Evolutionary conservation across 495 filamentous ascomycete genomes (phyloP).

Genomic region (Apiosordaria backusii): DNA sequence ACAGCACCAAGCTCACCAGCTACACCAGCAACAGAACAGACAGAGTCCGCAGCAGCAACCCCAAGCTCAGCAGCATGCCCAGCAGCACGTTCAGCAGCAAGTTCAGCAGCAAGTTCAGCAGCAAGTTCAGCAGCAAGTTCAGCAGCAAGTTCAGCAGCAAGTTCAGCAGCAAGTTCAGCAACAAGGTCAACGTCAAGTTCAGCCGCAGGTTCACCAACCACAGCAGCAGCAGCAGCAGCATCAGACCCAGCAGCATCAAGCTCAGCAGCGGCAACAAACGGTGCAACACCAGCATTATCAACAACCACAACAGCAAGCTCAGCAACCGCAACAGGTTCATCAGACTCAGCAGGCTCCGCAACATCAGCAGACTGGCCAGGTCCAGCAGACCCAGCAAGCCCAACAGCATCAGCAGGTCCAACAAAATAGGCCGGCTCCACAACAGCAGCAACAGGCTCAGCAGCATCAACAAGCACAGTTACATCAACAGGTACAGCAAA

Average conservation of each 20-base stretch:
- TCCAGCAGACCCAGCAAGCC: constrained; percentile 38
- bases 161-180: constrained; percentile 12
- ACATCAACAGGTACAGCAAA: neutral
- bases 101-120: constrained; percentile 11
- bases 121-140: constrained; percentile 7
- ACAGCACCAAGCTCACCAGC: constrained; percentile 6
- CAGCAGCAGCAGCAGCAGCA: neutral
- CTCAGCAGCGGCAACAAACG: neutral
- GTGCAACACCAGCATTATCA: neutral
- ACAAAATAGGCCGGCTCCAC: neutral
- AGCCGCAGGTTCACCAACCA: neutral
- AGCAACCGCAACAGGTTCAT: constrained; percentile 23
- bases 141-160: constrained; percentile 15
- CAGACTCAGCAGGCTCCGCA: constrained; percentile 30
- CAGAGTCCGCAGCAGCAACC: too few relatives aligned
- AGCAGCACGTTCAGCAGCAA: constrained; percentile 9
- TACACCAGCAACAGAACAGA: constrained; percentile 3
- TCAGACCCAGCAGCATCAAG: neutral
- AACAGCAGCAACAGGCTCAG: neutral
- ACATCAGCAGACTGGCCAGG: constrained; percentile 31
- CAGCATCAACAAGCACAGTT: neutral
- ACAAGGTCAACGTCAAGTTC: constrained; percentile 14
- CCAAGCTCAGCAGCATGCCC: constrained; percentile 35
- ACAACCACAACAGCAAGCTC: neutral
- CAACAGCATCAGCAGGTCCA: neutral